These are phyloP conservation scores for Trichoderma sp. DNA, from an alignment of 2,329 filamentous ascomycete genomes.

Conservation along the genomic window DNA sequence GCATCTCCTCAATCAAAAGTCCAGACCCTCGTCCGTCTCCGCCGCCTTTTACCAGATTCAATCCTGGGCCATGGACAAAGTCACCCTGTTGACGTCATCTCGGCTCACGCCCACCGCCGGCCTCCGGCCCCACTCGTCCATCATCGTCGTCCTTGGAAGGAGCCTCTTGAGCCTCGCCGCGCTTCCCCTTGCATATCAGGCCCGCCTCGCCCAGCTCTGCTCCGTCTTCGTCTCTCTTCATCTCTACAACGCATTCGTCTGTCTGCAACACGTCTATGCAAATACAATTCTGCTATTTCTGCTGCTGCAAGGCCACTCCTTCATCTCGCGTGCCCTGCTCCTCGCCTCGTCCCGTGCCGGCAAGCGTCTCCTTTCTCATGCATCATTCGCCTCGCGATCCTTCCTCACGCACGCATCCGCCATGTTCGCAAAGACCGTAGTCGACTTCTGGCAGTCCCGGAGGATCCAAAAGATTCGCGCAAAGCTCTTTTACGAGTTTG, in stretches of 20 bases:
- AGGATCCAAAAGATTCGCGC: slow-evolving; percentile 45
- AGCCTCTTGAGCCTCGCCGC: slow-evolving; percentile 34
- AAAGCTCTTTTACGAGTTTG: slow-evolving; percentile 56
- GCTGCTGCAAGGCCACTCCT: not conserved
- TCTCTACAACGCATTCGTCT: too few relatives aligned
- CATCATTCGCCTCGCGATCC: slow-evolving; percentile 35
- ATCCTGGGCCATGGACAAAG: slow-evolving; percentile 38
- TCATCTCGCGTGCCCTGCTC: slow-evolving; percentile 33
- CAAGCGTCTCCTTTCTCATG: slow-evolving; percentile 34
- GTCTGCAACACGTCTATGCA: slow-evolving; percentile 32
- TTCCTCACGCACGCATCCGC: slow-evolving; percentile 35
- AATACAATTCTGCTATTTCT: too few relatives aligned
- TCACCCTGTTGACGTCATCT: slow-evolving; percentile 45
- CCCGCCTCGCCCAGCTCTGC: too few relatives aligned
- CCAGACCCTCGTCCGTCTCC: too few relatives aligned
- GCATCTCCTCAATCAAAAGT: too few relatives aligned
- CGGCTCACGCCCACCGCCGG: slow-evolving; percentile 40
- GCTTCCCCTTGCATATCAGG: slow-evolving; percentile 33
- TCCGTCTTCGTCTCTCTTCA: too few relatives aligned
- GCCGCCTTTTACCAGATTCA: too few relatives aligned
- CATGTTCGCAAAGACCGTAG: slow-evolving; percentile 37
- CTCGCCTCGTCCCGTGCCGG: slow-evolving; percentile 28
- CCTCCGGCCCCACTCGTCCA: slow-evolving; percentile 38
- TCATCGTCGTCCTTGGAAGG: slow-evolving; percentile 42
- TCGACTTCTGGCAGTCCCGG: slow-evolving; percentile 45